Base-by-base conservation (phyloP, 805 yeast species). In the Saccharomycopsis vini region DNA sequence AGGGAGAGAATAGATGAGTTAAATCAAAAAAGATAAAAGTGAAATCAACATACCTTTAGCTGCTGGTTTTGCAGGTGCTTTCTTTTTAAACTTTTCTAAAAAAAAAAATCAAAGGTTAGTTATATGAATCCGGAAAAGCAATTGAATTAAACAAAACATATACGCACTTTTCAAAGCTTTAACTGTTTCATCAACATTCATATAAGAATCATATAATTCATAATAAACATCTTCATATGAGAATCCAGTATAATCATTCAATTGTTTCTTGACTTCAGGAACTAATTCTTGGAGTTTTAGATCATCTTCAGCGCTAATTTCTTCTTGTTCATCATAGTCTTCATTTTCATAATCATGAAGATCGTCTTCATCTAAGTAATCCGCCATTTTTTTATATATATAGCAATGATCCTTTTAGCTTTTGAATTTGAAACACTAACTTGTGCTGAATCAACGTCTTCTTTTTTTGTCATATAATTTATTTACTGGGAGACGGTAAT, bases 151-250 rank as follows among this genome's bases (percentile, higher is more conserved):
- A 26, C 7, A 26, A 26, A 26, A 26, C 12, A 26, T 5, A 22
- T 5, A 44, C 50, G 46, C 48, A 55, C 64, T 60, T 47, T 56
- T 58, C 36, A 69, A 43, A 46, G 77, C 79, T 26, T 61, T 65
- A 5, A 78, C 51, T 0, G 85, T 58, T 10, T 69, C 69, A 3
- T 71, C 74, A 3, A 77, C 54, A 35, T 73, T 77, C 54, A 72
- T 72, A 55, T 78, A 78, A 52, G 76, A 74, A 50, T 64, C 66
- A 71, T 79, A 80, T 9, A 82, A 62, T 0, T 75, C 62, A 50
- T 77, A 81, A 53, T 77, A 73, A 47, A 81, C 58, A 37, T 71
- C 75, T 12, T 62, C 53, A 21, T 75, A 81, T 6, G 66, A 63
- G 38, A 75, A 66, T 0, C 61, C 62, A 6, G 57, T 56, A 40